These are phyloP conservation scores for Trichosporon sp. DNA, from an alignment of 1,284 basidiomycete species.

Conservation along the genomic window DNA sequence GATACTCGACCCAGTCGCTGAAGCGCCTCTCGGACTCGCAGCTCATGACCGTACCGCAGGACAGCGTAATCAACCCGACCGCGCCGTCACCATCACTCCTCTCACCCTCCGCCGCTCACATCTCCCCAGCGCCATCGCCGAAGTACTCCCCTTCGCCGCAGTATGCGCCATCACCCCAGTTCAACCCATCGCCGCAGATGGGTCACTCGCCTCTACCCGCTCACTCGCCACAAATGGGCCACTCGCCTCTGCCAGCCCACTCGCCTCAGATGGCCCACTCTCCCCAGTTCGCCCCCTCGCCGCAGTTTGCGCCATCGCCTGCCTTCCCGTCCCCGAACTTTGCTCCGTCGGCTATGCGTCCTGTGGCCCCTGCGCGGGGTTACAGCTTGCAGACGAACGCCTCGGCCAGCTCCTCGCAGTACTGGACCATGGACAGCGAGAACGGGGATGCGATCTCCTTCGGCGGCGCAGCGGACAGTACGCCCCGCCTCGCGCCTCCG, in stretches of 20 bases:
- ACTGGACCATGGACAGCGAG: conserved; percentile 16
- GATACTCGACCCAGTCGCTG: conserved; percentile 11
- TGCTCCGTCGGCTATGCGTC: conserved; percentile 3
- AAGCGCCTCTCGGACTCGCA: conserved; percentile 6
- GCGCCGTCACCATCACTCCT: not conserved
- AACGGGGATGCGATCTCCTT: not conserved
- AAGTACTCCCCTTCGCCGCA: not conserved
- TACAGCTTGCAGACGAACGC: conserved; percentile 10
- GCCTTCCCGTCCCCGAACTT: not conserved
- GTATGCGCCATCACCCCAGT: not conserved
- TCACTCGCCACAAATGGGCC: no score
- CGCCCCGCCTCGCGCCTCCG: not conserved
- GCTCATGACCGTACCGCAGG: conserved; percentile 14
- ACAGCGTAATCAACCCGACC: conserved; percentile 8
- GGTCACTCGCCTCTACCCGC: not conserved
- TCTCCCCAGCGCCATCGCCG: not conserved
- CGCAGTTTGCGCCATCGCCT: not conserved
- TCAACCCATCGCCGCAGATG: not conserved
- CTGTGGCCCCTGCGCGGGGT: not conserved
- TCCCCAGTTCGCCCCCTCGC: not conserved
- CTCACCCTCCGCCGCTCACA: not conserved
- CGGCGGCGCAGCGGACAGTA: not conserved
- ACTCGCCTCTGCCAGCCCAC: not conserved
- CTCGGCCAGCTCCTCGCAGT: not conserved
- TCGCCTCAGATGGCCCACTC: not conserved